phyloP scores from a whole-genome alignment of 2,329 filamentous ascomycete species.

The Xylaria multiplex region DNA sequence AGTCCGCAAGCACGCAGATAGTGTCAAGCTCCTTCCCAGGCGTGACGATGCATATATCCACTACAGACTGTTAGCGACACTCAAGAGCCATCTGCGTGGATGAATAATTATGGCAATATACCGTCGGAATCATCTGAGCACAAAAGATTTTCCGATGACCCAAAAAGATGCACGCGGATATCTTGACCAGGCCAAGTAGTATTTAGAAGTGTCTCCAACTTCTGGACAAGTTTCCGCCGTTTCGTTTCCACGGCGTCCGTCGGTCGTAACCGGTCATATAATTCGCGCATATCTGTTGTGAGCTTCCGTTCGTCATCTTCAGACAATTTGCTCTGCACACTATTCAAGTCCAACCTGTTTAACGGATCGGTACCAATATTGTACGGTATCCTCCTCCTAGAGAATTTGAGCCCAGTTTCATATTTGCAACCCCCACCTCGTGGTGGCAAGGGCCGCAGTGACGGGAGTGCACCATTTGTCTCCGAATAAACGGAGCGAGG shows the following conservation, averaged over 20 bases:
- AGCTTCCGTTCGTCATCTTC: constrained; percentile 79
- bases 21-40: constrained; percentile 86
- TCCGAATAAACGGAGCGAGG: constrained; percentile 92
- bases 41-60: constrained; percentile 98
- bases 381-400: constrained; percentile 90
- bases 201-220: constrained; percentile 88
- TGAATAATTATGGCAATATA: constrained; percentile 58
- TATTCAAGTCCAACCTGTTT: constrained; percentile 75
- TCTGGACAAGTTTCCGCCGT: constrained; percentile 79
- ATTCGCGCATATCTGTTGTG: constrained; percentile 81
- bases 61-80: constrained; percentile 60
- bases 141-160: constrained; percentile 94
- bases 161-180: constrained; percentile 92
- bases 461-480: constrained; percentile 78
- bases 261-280: constrained; percentile 87
- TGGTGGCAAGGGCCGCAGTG: constrained; percentile 71
- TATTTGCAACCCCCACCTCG: constrained; percentile 78
- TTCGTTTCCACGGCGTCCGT: constrained; percentile 81
- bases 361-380: constrained; percentile 83
- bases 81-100: constrained; percentile 2
- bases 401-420: constrained; percentile 85
- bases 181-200: constrained; percentile 90
- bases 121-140: constrained; percentile 97
- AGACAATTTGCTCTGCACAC: constrained; percentile 75
- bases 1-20: constrained; percentile 89